These are phyloP conservation scores for Phytophthora colocasiae DNA, from an alignment of 352 stramenopile genomes.

Conservation along the genomic window DNA sequence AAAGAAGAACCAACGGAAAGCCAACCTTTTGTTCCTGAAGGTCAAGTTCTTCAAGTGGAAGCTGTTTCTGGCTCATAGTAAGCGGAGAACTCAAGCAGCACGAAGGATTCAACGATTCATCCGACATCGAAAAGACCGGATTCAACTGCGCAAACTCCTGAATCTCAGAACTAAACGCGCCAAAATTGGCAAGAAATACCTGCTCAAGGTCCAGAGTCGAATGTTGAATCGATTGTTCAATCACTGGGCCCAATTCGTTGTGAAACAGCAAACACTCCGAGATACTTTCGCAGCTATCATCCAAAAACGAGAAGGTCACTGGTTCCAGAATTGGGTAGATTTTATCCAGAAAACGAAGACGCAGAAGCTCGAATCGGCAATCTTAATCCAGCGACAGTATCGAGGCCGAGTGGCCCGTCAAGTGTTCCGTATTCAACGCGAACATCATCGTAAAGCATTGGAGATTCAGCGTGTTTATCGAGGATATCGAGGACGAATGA, in stretches of 20 bases:
- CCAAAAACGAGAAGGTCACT: slow-evolving; percentile 44
- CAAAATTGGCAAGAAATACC: slow-evolving; percentile 60
- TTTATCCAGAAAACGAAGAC: slow-evolving; percentile 45
- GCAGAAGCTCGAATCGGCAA: slow-evolving; percentile 32
- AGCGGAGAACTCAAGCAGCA: slow-evolving; percentile 37
- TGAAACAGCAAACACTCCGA: slow-evolving; percentile 50
- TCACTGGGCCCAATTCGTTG: slow-evolving; percentile 53
- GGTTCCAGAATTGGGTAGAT: slow-evolving; percentile 56
- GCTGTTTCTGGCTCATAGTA: slow-evolving; percentile 36
- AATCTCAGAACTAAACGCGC: slow-evolving; percentile 56
- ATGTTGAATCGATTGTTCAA: slow-evolving; percentile 59
- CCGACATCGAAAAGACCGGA: slow-evolving; percentile 26
- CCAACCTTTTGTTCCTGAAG: slow-evolving; percentile 66
- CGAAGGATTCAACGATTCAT: slow-evolving; percentile 48
- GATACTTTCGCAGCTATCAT: slow-evolving; percentile 57
- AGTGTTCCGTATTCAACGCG: slow-evolving; percentile 46
- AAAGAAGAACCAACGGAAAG: slow-evolving; percentile 51
- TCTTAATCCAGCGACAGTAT: slow-evolving; percentile 72
- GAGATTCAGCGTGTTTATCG: slow-evolving; percentile 69
- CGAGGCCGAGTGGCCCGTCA: slow-evolving; percentile 60
- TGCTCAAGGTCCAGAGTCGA: slow-evolving; percentile 60
- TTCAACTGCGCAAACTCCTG: slow-evolving; percentile 43
- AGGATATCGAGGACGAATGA: slow-evolving; percentile 39
- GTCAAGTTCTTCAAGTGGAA: slow-evolving; percentile 74
- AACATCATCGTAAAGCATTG: slow-evolving; percentile 33